phyloP scores from a whole-genome alignment of 139 green algal genomes.

The Trebouxia sp. region DNA sequence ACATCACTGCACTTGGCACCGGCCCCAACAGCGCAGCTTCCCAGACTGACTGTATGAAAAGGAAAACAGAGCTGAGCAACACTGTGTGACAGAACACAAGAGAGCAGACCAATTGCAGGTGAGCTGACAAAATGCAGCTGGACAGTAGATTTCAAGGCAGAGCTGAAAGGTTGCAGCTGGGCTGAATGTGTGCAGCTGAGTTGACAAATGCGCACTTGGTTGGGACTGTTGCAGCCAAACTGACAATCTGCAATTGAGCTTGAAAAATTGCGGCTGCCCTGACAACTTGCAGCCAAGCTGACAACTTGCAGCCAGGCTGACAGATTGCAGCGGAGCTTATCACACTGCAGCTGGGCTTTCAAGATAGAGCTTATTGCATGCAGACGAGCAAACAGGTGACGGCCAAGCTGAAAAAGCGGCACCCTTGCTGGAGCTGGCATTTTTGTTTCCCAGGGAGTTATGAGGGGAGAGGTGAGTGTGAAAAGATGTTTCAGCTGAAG shows the following conservation, averaged over 20 bases:
- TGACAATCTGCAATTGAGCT: constrained; percentile 8
- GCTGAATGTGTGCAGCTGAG: constrained; percentile 18
- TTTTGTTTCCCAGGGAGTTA: constrained; percentile 11
- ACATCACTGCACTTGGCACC: neutral
- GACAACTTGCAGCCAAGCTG: no score
- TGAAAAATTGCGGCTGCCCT: neutral
- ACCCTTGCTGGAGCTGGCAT: constrained; percentile 20
- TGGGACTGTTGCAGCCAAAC: constrained; percentile 17
- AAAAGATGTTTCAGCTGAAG: constrained; percentile 16
- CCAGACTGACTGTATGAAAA: constrained; percentile 14
- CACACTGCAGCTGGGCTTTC: no score
- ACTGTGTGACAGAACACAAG: constrained; percentile 11
- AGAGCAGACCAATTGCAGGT: neutral
- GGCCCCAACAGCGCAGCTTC: constrained; percentile 10
- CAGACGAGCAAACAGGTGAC: constrained; percentile 9
- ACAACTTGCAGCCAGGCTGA: no score
- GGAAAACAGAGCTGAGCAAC: constrained; percentile 13
- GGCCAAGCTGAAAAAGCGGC: constrained; percentile 9
- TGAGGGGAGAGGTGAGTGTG: constrained; percentile 20
- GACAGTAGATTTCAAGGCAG: constrained; percentile 8
- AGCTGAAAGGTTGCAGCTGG: constrained; percentile 6
- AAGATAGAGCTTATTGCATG: neutral
- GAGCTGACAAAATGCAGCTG: constrained; percentile 21
- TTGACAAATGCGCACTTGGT: constrained; percentile 16
- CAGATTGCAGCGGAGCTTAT: no score